Percentiles rank a stretch among this genome's conserved stretches.
Evolutionary conservation across 202 grass and related monocot genomes (phyloP).

Genomic region (Digitaria exilis): DNA sequence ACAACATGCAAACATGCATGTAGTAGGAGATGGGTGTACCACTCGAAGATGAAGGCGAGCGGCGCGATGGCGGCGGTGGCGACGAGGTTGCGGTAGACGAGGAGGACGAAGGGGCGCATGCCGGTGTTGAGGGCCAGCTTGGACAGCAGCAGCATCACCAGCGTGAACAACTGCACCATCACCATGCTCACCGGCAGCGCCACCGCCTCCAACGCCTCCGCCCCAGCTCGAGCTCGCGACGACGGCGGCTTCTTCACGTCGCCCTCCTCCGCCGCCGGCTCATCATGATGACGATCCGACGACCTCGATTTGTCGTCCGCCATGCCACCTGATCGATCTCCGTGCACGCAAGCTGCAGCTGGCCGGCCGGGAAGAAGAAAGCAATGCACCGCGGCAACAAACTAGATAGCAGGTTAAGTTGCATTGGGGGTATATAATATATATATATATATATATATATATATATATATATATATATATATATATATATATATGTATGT

Average conservation of each 20-base stretch:
- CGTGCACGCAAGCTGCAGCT: too few relatives aligned
- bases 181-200: conserved; percentile 47
- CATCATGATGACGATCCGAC: too few relatives aligned
- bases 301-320: background rate
- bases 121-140: conserved; percentile 64
- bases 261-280: too few relatives aligned
- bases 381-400: too few relatives aligned
- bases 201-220: background rate
- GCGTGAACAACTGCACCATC: conserved; percentile 43
- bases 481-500: too few relatives aligned
- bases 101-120: conserved; percentile 52
- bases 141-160: conserved; percentile 43
- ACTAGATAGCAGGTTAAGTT: too few relatives aligned
- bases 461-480: too few relatives aligned
- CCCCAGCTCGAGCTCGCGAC: too few relatives aligned
- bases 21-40: conserved; percentile 49
- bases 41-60: conserved; percentile 57
- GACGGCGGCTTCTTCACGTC: too few relatives aligned
- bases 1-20: too few relatives aligned
- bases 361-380: background rate
- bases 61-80: conserved; percentile 52
- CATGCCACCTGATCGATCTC: background rate
- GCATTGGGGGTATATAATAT: too few relatives aligned
- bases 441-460: too few relatives aligned
- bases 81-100: conserved; percentile 68